Evolutionary conservation across 2,329 filamentous ascomycete species (phyloP).

Genomic region (Neopestalotiopsis sp.): DNA sequence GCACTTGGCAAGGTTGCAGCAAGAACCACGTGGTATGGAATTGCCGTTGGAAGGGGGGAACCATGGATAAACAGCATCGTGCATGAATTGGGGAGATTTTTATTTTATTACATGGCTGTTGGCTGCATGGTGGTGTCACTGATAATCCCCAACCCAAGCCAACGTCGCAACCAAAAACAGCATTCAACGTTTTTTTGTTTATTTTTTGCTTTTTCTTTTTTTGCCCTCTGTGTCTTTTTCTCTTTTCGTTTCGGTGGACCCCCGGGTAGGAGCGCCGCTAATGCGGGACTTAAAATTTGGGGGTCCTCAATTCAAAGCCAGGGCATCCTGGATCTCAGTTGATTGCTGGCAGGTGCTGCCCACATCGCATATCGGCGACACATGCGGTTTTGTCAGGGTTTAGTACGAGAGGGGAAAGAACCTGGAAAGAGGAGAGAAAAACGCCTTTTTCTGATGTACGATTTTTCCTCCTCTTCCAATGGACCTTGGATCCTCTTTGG

Average conservation of each 20-base stretch:
- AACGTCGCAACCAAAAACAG: background rate
- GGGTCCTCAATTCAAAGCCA: background rate
- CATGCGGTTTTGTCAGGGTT: background rate
- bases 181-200: background rate
- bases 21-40: background rate
- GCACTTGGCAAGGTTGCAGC: background rate
- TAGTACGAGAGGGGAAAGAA: slow-evolving; percentile 1
- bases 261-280: background rate
- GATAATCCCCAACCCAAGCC: background rate
- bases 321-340: background rate
- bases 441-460: background rate
- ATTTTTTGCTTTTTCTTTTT: background rate
- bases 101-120: background rate
- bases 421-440: background rate
- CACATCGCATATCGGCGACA: background rate
- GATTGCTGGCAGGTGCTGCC: background rate
- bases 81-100: slow-evolving; percentile 2
- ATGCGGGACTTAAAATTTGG: slow-evolving; percentile 1
- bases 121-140: background rate
- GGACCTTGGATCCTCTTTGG: background rate
- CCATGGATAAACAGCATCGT: background rate
- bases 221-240: too few relatives aligned
- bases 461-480: background rate
- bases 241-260: background rate
- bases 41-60: background rate